Base-by-base conservation (phyloP, 768 basidiomycete species). In the Wakefieldia striispora region DNA sequence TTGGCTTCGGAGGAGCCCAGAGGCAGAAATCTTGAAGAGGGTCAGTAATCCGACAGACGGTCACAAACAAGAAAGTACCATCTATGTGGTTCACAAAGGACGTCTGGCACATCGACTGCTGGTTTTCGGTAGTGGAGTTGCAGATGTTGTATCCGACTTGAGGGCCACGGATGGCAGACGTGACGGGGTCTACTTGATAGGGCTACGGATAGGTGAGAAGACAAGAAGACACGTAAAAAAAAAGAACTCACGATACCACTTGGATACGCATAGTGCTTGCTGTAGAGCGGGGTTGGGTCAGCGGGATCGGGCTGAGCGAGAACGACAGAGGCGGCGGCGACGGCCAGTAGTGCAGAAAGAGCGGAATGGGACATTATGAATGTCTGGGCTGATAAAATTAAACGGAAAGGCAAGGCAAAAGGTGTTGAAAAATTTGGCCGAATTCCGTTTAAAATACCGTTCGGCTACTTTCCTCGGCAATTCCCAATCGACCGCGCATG, bases 51-150 rank as follows among this genome's bases (percentile, higher is more conserved):
- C 1, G 10, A 1, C 0, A 19, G 33, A 19, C 11, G 4, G 13
- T 26, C 0, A 40, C 31, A 24, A 16, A 40, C 4, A 8, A 1
- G 8, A 3, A 12, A 0, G 16, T 31, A 68, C 80, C 81, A 26
- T 66, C 63, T 11, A 78, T 73, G 50, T 64, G 77, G 79, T 87
- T 88, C 49, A 84, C 70, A 66, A 80, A 80, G 9, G 75, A 70
- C 0, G 86, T 90, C 66, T 91, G 88, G 65, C 88, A 91, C 31
- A 79, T 65, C 0, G 88, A 86, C 9, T 70, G 44, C 52, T 78
- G 79, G 65, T 73, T 77, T 49, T 81, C 73, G 0, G 86, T 87
- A 16, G 83, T 81, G 1, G 79, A 76, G 65, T 86, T 88, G 65
- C 84, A 87, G 11, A 70, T 59, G 63, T 85, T 86, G 73, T 84